phyloP scores from a whole-genome alignment of 495 filamentous ascomycete genomes.

The Penicillium crystallinum region DNA sequence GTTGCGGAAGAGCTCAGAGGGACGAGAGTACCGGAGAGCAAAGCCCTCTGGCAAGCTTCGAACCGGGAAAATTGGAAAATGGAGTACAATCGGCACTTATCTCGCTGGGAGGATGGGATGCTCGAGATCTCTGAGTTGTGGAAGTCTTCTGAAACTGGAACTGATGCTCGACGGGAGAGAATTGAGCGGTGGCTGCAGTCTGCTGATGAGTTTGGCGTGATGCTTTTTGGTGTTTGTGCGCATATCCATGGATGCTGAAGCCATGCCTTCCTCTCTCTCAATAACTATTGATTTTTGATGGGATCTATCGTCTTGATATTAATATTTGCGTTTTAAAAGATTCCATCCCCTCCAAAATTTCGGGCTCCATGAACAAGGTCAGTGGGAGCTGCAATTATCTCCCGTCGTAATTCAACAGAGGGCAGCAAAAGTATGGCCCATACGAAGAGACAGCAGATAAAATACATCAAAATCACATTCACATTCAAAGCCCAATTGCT shows the following conservation, averaged over 20 bases:
- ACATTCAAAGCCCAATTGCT: neutral
- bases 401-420: no score
- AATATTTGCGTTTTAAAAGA: no score
- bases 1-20: conserved; percentile 35
- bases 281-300: no score
- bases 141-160: conserved; percentile 18
- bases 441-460: no score
- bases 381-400: no score
- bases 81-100: conserved; percentile 36
- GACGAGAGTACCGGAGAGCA: conserved; percentile 27
- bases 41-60: conserved; percentile 32
- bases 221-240: conserved; percentile 23
- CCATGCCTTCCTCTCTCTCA: no score
- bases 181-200: conserved; percentile 25
- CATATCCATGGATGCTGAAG: conserved; percentile 29
- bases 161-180: conserved; percentile 3
- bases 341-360: no score
- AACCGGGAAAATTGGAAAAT: conserved; percentile 32
- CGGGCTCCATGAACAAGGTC: no score
- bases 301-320: no score
- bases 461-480: no score
- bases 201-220: conserved; percentile 31
- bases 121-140: conserved; percentile 43
- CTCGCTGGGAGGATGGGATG: conserved; percentile 33
- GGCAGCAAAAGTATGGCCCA: no score